phyloP scores from a whole-genome alignment of 2,329 filamentous ascomycete species.

The Emydomyces testavorans region DNA sequence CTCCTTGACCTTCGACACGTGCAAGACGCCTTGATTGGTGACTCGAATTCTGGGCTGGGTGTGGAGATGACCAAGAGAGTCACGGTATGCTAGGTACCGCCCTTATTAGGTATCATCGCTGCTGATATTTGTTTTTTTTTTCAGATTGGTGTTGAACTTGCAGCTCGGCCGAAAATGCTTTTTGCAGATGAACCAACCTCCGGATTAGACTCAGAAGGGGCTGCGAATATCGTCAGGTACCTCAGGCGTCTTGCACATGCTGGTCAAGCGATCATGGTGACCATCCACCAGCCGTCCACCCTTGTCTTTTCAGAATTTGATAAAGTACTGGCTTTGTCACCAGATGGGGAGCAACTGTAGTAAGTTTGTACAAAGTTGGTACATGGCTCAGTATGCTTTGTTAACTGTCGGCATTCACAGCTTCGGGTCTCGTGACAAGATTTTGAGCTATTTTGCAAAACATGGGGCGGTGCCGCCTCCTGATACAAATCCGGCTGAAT shows the following conservation, averaged over 20 bases:
- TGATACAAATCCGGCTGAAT: constrained; percentile 54
- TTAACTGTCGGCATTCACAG: constrained; percentile 56
- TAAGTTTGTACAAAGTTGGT: constrained; percentile 40
- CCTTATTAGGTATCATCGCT: too few relatives aligned
- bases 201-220: constrained; percentile 57
- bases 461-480: constrained; percentile 56
- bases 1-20: constrained; percentile 56
- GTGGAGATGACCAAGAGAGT: constrained; percentile 56
- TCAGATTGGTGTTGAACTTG: constrained; percentile 48
- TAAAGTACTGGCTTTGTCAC: constrained; percentile 62
- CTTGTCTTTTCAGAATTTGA: constrained; percentile 75
- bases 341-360: constrained; percentile 44
- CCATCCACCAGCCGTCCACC: constrained; percentile 77
- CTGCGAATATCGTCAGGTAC: constrained; percentile 52
- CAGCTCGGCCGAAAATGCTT: constrained; percentile 49
- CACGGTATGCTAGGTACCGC: constrained; percentile 26
- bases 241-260: constrained; percentile 53
- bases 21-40: constrained; percentile 55
- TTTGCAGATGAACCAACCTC: constrained; percentile 54
- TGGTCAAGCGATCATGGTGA: constrained; percentile 79
- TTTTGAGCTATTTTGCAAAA: constrained; percentile 54
- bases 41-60: constrained; percentile 30
- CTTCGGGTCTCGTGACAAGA: constrained; percentile 36
- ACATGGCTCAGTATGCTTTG: constrained; percentile 54
- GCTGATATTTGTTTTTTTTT: too few relatives aligned